Conservation (phyloP, 202 grass and related monocot genomes). For the Alloteropsis angusta region DNA sequence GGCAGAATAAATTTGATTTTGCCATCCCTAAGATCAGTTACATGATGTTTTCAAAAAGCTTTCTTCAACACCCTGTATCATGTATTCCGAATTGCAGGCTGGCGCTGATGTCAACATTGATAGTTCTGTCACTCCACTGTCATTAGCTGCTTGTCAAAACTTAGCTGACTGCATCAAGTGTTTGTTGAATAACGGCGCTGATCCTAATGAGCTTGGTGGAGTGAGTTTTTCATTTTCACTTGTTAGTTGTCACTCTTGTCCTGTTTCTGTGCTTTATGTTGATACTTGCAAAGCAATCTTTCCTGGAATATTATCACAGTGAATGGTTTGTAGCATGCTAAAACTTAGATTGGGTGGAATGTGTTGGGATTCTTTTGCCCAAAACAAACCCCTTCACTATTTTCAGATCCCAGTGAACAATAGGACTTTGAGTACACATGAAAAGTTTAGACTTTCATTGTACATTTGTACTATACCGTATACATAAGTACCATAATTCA, state of each 20-base stretch:
- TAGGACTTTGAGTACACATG: too few relatives aligned
- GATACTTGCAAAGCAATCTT: neutral
- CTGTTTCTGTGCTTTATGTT: neutral
- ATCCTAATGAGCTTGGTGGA: constrained; percentile 3
- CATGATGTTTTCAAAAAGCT: neutral
- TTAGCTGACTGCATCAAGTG: neutral
- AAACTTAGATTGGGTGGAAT: too few relatives aligned
- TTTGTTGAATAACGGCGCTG: constrained; percentile 5
- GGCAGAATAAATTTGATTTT: neutral
- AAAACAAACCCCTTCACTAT: neutral
- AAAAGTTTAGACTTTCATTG: too few relatives aligned
- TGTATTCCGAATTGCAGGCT: constrained; percentile 15
- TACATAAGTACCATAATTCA: neutral
- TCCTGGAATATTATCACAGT: neutral
- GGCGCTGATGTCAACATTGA: constrained; percentile 12
- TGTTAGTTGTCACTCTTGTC: neutral
- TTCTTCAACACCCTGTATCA: neutral
- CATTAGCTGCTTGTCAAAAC: neutral
- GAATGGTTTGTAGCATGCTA: neutral
- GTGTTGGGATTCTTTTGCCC: too few relatives aligned
- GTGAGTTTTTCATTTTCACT: constrained; percentile 18
- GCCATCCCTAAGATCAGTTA: neutral
- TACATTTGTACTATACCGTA: too few relatives aligned
- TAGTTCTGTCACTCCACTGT: neutral
- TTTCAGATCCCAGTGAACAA: too few relatives aligned